A percentile compares a stretch with the other conserved stretches of the same genome.
Conservation (phyloP, 2,329 filamentous ascomycete species). For the Ophiostoma pallidulum region DNA sequence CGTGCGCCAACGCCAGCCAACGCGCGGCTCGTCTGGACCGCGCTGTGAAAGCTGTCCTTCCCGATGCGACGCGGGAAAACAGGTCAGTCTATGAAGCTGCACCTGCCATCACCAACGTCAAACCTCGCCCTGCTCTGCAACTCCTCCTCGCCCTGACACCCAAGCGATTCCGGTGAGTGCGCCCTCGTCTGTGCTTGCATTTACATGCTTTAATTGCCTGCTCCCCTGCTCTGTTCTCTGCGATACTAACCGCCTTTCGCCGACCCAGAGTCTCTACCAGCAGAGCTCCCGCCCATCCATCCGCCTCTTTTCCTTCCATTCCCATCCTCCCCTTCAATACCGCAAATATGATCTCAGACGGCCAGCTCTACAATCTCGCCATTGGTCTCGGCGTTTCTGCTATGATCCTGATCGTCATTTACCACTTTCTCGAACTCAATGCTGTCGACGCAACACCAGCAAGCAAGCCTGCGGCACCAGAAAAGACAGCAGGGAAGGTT, state of each 20-base stretch:
- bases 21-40: not conserved
- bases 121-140: too few relatives aligned
- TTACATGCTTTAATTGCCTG: too few relatives aligned
- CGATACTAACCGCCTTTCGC: not conserved
- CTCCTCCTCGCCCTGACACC: too few relatives aligned
- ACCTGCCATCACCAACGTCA: conserved; percentile 2
- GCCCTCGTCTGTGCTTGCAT: too few relatives aligned
- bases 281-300: not conserved
- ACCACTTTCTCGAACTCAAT: conserved; percentile 96
- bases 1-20: not conserved
- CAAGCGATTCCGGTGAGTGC: too few relatives aligned
- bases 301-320: not conserved
- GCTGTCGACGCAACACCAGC: conserved; percentile 33
- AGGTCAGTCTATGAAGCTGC: conserved; percentile 3
- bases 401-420: conserved; percentile 87
- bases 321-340: not conserved
- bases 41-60: conserved; percentile 9
- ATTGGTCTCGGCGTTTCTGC: conserved; percentile 84
- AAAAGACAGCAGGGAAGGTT: conserved; percentile 10
- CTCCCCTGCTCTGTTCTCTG: not conserved
- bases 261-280: not conserved
- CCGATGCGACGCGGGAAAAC: conserved; percentile 1
- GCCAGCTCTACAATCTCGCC: conserved; percentile 80
- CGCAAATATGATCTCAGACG: conserved; percentile 81
- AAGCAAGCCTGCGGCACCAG: not conserved